Percentiles rank a stretch among this genome's conserved stretches.
Evolutionary conservation across 1,284 basidiomycete genomes (phyloP).

Genomic region (Jaminaea rosea): DNA sequence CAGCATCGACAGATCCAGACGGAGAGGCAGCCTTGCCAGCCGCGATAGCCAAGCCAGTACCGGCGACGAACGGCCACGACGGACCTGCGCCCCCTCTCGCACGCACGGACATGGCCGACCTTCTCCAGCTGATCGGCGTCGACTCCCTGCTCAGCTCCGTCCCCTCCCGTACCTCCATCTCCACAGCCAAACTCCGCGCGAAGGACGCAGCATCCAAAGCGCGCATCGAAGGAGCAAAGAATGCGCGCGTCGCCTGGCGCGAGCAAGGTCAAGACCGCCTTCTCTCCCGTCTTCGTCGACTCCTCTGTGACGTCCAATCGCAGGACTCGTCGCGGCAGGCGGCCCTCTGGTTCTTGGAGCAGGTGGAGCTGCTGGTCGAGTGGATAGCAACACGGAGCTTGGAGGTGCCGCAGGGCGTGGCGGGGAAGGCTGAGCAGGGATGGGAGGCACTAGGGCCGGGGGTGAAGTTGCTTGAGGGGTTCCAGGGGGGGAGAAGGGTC

Average conservation of each 20-base stretch:
- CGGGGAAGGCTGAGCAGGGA: neutral
- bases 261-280: constrained; percentile 4
- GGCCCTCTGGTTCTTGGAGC: constrained; percentile 9
- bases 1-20: too few relatives aligned
- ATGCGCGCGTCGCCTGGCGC: constrained; percentile 3
- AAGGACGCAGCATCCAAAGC: neutral
- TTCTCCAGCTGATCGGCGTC: constrained; percentile 9
- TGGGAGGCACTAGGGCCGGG: constrained; percentile 4
- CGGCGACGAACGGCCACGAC: neutral
- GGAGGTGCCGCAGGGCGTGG: constrained; percentile 4
- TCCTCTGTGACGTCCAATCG: constrained; percentile 9
- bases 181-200: neutral
- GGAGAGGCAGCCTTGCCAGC: too few relatives aligned
- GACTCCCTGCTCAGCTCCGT: too few relatives aligned
- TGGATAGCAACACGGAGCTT: neutral
- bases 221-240: neutral
- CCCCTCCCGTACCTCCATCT: neutral
- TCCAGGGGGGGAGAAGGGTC: too few relatives aligned
- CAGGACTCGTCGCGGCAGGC: constrained; percentile 8
- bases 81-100: neutral
- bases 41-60: constrained; percentile 1
- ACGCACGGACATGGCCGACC: constrained; percentile 9
- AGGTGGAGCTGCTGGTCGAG: neutral
- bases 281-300: constrained; percentile 8
- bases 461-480: constrained; percentile 11